phyloP scores from a whole-genome alignment of 805 yeast species.

The Gaillardinia entomophila region DNA sequence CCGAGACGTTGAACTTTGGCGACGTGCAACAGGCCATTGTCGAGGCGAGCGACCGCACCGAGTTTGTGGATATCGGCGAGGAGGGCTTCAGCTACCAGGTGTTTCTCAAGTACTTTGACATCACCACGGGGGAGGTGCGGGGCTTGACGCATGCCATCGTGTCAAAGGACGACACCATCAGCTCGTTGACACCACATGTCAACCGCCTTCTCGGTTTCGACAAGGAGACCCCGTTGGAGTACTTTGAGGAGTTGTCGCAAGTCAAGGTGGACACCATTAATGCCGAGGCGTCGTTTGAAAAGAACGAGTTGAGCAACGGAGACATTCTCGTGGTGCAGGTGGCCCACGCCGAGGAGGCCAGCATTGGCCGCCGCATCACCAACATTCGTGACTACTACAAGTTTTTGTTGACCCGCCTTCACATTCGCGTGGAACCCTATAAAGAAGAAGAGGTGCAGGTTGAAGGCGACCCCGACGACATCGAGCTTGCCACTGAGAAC shows the following conservation, averaged over 20 bases:
- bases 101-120: conserved; percentile 67
- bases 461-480: conserved; percentile 5
- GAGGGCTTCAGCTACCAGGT: conserved; percentile 18
- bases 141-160: conserved; percentile 63
- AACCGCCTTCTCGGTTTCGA: conserved; percentile 36
- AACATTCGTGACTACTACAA: conserved; percentile 43
- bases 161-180: conserved; percentile 40
- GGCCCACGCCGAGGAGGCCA: conserved; percentile 15
- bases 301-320: conserved; percentile 59
- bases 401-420: conserved; percentile 56
- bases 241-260: conserved; percentile 60
- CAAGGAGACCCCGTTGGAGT: conserved; percentile 24
- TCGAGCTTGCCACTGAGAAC: conserved; percentile 12
- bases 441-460: conserved; percentile 13
- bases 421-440: conserved; percentile 46
- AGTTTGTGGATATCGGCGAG: conserved; percentile 11
- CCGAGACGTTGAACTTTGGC: conserved; percentile 20
- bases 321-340: conserved; percentile 50
- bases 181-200: conserved; percentile 34
- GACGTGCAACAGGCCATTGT: conserved; percentile 12
- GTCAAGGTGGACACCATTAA: conserved; percentile 43
- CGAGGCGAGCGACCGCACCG: not conserved
- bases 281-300: conserved; percentile 38
- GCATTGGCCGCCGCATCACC: conserved; percentile 11
- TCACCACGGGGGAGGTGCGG: conserved; percentile 42